Percentiles rank a stretch among this genome's conserved stretches.
phyloP scores from a whole-genome alignment of 2,329 filamentous ascomycete species.

The Fusarium ramigenum region DNA sequence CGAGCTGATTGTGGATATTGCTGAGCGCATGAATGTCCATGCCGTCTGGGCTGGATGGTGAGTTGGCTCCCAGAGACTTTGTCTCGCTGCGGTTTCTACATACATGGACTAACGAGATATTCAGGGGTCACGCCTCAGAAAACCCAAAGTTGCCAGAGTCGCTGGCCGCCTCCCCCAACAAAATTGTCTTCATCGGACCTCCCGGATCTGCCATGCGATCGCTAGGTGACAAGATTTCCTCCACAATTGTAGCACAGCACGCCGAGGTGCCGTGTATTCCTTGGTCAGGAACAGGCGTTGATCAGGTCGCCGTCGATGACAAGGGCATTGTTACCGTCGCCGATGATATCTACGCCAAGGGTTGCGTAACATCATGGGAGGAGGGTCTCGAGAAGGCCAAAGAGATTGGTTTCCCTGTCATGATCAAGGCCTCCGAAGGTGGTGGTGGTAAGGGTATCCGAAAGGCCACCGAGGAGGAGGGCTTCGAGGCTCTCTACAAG shows the following conservation, averaged over 20 bases:
- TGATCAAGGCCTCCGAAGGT: slow-evolving; percentile 99
- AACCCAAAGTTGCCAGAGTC: slow-evolving; percentile 98
- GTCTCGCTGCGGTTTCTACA: slow-evolving; percentile 2
- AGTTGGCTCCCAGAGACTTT: slow-evolving; percentile 47
- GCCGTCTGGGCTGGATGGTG: slow-evolving; percentile 99
- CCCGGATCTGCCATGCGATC: slow-evolving; percentile 99
- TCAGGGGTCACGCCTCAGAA: slow-evolving; percentile 97
- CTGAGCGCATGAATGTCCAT: slow-evolving; percentile 97
- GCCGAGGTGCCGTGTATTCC: slow-evolving; percentile 96
- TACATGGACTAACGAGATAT: slow-evolving; percentile 13
- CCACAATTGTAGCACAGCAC: slow-evolving; percentile 98
- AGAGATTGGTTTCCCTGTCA: slow-evolving; percentile 97
- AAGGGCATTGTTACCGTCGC: slow-evolving; percentile 91
- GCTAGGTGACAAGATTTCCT: slow-evolving; percentile 99
- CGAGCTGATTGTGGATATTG: slow-evolving; percentile 97
- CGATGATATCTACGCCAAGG: slow-evolving; percentile 86
- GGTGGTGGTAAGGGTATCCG: slow-evolving; percentile 99
- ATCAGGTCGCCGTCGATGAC: slow-evolving; percentile 79
- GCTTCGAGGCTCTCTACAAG: slow-evolving; percentile 89
- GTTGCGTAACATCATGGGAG: slow-evolving; percentile 88
- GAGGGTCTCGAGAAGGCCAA: slow-evolving; percentile 88
- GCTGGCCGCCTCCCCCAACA: slow-evolving; percentile 93
- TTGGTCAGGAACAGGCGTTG: slow-evolving; percentile 97
- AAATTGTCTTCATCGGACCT: slow-evolving; percentile 98
- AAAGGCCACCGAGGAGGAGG: slow-evolving; percentile 86